A percentile compares a stretch with the other conserved stretches of the same genome.
Conservation (phyloP, 495 filamentous ascomycete genomes). For the Aspergillus taichungensis region DNA sequence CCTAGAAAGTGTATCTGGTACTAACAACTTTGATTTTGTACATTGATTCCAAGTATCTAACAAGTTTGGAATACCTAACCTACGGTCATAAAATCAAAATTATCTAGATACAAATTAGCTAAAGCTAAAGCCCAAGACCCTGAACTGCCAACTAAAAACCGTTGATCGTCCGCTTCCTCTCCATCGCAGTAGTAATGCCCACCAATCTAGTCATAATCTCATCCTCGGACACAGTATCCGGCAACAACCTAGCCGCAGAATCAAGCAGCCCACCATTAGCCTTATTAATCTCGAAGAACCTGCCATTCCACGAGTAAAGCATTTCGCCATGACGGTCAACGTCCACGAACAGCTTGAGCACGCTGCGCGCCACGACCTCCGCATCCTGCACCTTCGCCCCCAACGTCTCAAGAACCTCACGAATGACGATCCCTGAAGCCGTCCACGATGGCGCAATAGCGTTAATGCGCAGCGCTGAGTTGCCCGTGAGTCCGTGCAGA, state of each 20-base stretch:
- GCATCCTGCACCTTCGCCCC: constrained; percentile 21
- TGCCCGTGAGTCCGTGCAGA: constrained; percentile 17
- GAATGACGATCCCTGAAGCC: constrained; percentile 21
- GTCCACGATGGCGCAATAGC: constrained; percentile 38
- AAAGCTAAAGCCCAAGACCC: no score
- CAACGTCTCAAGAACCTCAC: constrained; percentile 12
- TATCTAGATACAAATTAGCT: no score
- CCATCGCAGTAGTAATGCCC: no score
- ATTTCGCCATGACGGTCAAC: constrained; percentile 24
- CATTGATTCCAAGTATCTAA: no score
- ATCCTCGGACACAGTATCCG: constrained; percentile 10
- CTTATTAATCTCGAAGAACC: constrained; percentile 32
- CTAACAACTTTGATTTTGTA: no score
- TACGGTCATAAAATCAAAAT: no score
- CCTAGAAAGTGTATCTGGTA: no score
- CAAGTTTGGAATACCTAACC: no score
- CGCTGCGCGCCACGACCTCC: constrained; percentile 29
- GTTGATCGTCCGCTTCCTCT: no score
- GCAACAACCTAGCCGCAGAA: constrained; percentile 3
- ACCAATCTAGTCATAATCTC: constrained; percentile 8
- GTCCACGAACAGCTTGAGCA: constrained; percentile 28
- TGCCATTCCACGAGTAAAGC: constrained; percentile 30
- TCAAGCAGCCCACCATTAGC: constrained; percentile 18
- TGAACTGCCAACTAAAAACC: no score
- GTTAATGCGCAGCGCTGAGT: constrained; percentile 26